phyloP scores from a whole-genome alignment of 1,139 yeast genomes.

The Yamadazyma buinensis region DNA sequence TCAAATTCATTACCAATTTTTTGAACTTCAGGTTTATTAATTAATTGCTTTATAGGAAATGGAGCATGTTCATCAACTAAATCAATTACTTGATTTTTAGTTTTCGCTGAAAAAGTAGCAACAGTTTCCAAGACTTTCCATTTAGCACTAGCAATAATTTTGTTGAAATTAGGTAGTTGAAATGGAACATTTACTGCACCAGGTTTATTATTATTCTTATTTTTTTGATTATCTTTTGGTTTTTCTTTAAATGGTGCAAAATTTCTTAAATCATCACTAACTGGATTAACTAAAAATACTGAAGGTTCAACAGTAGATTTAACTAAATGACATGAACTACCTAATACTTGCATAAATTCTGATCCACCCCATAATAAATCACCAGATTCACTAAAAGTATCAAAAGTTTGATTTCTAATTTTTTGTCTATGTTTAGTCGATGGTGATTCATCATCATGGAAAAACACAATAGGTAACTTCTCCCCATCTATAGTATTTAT shows the following conservation, averaged over 20 bases:
- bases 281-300: slow-evolving; percentile 75
- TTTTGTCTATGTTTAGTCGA: slow-evolving; percentile 64
- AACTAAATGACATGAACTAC: slow-evolving; percentile 56
- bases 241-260: slow-evolving; percentile 59
- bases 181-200: slow-evolving; percentile 13
- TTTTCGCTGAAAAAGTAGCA: slow-evolving; percentile 73
- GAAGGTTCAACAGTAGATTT: slow-evolving; percentile 69
- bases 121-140: slow-evolving; percentile 86
- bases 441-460: slow-evolving; percentile 85
- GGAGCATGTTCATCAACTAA: slow-evolving; percentile 68
- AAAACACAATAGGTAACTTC: slow-evolving; percentile 75
- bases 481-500: slow-evolving; percentile 69
- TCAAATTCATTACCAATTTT: slow-evolving; percentile 87
- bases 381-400: slow-evolving; percentile 66
- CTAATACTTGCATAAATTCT: slow-evolving; percentile 59
- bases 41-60: slow-evolving; percentile 55
- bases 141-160: slow-evolving; percentile 62
- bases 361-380: slow-evolving; percentile 89
- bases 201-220: slow-evolving; percentile 8
- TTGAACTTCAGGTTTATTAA: slow-evolving; percentile 76
- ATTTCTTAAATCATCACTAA: slow-evolving; percentile 69
- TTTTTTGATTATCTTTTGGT: slow-evolving; percentile 15
- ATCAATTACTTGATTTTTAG: slow-evolving; percentile 57
- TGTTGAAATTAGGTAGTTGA: slow-evolving; percentile 40
- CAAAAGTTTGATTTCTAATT: slow-evolving; percentile 59